Evolutionary conservation across 2,329 filamentous ascomycete species (phyloP).

Genomic region (Raffaelea arxii): DNA sequence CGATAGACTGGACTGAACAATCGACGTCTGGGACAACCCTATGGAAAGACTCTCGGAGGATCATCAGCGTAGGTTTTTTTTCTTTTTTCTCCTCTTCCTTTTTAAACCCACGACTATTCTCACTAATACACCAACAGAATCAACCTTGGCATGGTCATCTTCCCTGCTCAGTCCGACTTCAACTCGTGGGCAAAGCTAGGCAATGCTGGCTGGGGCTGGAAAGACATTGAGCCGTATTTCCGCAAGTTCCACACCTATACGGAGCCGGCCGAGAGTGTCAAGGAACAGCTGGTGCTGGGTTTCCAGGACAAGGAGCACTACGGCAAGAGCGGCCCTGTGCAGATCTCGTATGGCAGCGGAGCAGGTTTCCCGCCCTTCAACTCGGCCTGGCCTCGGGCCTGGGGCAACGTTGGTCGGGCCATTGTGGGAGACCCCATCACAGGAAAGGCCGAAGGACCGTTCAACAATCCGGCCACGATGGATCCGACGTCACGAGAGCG

Average conservation of each 20-base stretch:
- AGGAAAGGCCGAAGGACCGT: background rate
- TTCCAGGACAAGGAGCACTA: background rate
- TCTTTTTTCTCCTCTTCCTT: background rate
- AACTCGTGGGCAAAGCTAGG: conserved; percentile 47
- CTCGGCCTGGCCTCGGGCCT: conserved; percentile 1
- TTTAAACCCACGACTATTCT: too few relatives aligned
- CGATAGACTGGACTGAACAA: background rate
- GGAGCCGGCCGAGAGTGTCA: background rate
- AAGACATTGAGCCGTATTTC: conserved; percentile 11
- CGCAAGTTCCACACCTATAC: conserved; percentile 9
- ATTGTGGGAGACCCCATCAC: conserved; percentile 1
- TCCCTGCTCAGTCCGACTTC: conserved; percentile 26
- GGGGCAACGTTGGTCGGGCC: background rate
- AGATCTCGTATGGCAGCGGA: conserved; percentile 1
- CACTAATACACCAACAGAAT: too few relatives aligned
- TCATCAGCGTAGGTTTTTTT: background rate
- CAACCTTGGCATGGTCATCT: conserved; percentile 4
- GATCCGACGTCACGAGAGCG: background rate
- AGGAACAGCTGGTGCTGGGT: background rate
- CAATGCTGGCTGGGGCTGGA: conserved; percentile 47
- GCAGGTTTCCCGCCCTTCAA: background rate
- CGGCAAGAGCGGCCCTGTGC: background rate
- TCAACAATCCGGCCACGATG: conserved; percentile 3
- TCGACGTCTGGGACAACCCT: background rate
- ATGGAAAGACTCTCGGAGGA: conserved; percentile 2